phyloP scores from a whole-genome alignment of 2,329 filamentous ascomycete species.

The Aspergillus sp. region DNA sequence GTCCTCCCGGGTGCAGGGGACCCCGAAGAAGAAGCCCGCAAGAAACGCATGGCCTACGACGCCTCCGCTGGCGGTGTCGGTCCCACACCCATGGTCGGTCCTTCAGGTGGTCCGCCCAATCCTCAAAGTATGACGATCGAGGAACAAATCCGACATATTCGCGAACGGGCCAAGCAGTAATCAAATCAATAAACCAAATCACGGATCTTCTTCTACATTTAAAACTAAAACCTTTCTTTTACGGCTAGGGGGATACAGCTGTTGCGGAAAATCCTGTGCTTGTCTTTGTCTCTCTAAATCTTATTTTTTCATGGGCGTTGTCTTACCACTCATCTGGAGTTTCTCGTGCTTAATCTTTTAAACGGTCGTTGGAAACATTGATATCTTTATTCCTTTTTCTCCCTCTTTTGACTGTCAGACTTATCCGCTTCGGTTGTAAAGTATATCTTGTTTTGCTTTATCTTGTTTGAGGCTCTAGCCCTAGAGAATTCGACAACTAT shows the following conservation, averaged over 20 bases:
- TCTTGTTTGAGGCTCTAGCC: background rate
- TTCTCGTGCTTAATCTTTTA: background rate
- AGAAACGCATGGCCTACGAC: slow-evolving; percentile 68
- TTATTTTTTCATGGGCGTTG: slow-evolving; percentile 4
- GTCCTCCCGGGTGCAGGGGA: slow-evolving; percentile 56
- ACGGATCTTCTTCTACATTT: too few relatives aligned
- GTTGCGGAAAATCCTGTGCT: background rate
- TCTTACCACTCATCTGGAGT: slow-evolving; percentile 1
- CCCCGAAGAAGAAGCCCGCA: slow-evolving; percentile 70
- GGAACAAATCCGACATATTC: slow-evolving; percentile 75
- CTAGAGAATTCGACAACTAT: too few relatives aligned
- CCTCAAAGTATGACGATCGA: slow-evolving; percentile 67
- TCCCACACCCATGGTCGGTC: slow-evolving; percentile 30
- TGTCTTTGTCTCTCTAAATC: background rate
- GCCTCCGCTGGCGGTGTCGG: slow-evolving; percentile 24
- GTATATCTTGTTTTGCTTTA: background rate
- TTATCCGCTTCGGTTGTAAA: slow-evolving; percentile 6
- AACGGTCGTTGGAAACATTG: background rate
- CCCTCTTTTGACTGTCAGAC: background rate
- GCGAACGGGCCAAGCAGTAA: slow-evolving; percentile 52
- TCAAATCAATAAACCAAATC: background rate
- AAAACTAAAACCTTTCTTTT: too few relatives aligned
- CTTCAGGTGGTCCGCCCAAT: slow-evolving; percentile 29
- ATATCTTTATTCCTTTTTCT: background rate
- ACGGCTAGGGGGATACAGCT: background rate